A percentile compares a stretch with the other conserved stretches of the same genome.
Evolutionary conservation across 202 grass and related monocot genomes (phyloP).

Genomic region (Dendrocalamus latiflorus): DNA sequence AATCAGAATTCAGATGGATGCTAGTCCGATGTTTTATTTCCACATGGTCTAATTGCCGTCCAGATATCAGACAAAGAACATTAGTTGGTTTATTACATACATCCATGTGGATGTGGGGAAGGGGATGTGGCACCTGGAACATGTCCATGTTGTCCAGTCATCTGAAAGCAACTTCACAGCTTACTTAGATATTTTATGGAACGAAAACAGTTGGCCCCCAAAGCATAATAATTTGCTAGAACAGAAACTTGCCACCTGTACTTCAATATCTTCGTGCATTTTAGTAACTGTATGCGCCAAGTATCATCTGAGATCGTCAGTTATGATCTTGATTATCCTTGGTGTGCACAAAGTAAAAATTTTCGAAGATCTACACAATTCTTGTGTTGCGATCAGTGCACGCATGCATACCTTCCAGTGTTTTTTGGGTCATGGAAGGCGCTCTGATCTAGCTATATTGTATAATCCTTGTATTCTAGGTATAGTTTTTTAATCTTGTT

Average conservation of each 20-base stretch:
- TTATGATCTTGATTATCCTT: neutral
- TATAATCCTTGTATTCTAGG: neutral
- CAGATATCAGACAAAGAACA: neutral
- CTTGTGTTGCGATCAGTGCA: too few relatives aligned
- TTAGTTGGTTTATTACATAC: neutral
- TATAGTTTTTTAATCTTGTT: too few relatives aligned
- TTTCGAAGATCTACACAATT: neutral
- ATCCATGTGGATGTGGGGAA: neutral
- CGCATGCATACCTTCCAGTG: too few relatives aligned
- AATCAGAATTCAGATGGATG: neutral
- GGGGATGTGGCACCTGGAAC: neutral
- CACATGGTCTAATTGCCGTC: neutral
- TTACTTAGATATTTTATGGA: neutral
- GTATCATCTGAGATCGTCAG: too few relatives aligned
- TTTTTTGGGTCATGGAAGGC: too few relatives aligned
- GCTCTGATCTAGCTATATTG: neutral
- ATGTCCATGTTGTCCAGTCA: neutral
- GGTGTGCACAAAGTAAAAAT: neutral
- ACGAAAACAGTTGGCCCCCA: neutral
- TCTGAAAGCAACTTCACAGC: neutral
- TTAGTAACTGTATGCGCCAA: too few relatives aligned
- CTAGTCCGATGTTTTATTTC: neutral
- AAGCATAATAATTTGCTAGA: neutral
- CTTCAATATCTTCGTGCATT: neutral
- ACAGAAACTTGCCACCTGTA: neutral